phyloP scores from a whole-genome alignment of 495 filamentous ascomycete species.

The Lasiosphaeris hirsuta region DNA sequence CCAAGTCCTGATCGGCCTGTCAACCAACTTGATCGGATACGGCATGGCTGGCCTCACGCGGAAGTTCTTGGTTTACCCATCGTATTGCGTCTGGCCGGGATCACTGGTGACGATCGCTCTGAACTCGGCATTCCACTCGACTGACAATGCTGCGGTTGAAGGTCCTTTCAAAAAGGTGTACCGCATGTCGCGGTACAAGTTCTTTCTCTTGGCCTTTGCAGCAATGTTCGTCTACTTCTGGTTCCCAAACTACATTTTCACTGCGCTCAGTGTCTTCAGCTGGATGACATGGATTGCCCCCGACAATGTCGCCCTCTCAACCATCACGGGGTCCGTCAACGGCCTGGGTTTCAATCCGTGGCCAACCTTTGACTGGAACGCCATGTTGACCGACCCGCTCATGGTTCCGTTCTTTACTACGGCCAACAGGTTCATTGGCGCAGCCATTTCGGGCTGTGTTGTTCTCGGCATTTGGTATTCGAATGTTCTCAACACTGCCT shows the following conservation, averaged over 20 bases:
- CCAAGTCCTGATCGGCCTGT: slow-evolving; percentile 39
- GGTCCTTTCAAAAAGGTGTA: slow-evolving; percentile 31
- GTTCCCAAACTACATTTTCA: slow-evolving; percentile 29
- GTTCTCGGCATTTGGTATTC: slow-evolving; percentile 34
- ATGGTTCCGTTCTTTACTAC: slow-evolving; percentile 39
- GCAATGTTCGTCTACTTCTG: slow-evolving; percentile 31
- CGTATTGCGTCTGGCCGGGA: slow-evolving; percentile 41
- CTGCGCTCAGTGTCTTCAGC: slow-evolving; percentile 23
- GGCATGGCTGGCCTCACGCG: slow-evolving; percentile 50
- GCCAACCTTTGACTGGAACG: slow-evolving; percentile 41
- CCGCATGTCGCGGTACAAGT: slow-evolving; percentile 31
- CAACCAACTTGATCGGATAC: slow-evolving; percentile 48
- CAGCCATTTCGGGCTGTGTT: slow-evolving; percentile 21
- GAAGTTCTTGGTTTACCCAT: slow-evolving; percentile 52
- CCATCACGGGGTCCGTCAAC: slow-evolving; percentile 33
- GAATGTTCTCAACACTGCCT: slow-evolving; percentile 34
- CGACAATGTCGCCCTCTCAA: slow-evolving; percentile 29
- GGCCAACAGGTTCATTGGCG: slow-evolving; percentile 35
- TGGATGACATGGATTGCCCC: slow-evolving; percentile 36
- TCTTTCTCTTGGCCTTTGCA: slow-evolving; percentile 24
- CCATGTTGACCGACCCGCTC: slow-evolving; percentile 31
- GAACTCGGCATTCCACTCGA: slow-evolving; percentile 36
- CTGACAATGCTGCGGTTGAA: slow-evolving; percentile 26
- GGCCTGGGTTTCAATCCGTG: slow-evolving; percentile 38
- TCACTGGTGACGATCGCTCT: slow-evolving; percentile 40